Percentiles rank a stretch among this genome's conserved stretches.
These are phyloP conservation scores for Lodderomyces elongisporus DNA, from an alignment of 1,139 yeast genomes.

Conservation along the genomic window DNA sequence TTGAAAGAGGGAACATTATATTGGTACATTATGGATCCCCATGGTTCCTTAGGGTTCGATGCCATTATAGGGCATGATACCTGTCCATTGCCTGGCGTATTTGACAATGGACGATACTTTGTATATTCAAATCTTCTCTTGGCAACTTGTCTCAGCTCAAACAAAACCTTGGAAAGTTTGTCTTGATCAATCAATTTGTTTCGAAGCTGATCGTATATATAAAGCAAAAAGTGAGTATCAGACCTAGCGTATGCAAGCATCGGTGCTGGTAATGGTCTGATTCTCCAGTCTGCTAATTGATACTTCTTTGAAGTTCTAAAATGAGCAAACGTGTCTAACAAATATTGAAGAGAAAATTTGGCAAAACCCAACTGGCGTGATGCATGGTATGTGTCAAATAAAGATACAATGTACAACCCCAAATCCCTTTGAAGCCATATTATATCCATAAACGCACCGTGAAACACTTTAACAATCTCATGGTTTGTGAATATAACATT, in stretches of 20 bases:
- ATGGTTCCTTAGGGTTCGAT: constrained; percentile 48
- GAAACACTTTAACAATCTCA: constrained; percentile 75
- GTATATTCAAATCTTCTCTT: constrained; percentile 75
- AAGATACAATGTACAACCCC: constrained; percentile 82
- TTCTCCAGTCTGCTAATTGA: constrained; percentile 96
- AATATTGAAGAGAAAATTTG: constrained; percentile 76
- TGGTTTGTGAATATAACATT: constrained; percentile 83
- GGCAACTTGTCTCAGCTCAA: constrained; percentile 78
- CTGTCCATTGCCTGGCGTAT: constrained; percentile 15
- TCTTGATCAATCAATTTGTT: constrained; percentile 50
- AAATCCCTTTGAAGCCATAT: constrained; percentile 96
- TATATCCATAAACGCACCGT: constrained; percentile 96
- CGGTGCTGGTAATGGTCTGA: constrained; percentile 73
- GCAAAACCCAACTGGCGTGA: constrained; percentile 74
- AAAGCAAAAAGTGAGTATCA: constrained; percentile 86
- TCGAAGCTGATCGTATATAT: constrained; percentile 72
- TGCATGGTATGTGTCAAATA: constrained; percentile 93
- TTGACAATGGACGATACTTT: constrained; percentile 46
- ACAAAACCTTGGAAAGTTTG: constrained; percentile 48
- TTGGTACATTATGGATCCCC: constrained; percentile 54
- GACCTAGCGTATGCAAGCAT: constrained; percentile 89
- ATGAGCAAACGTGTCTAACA: constrained; percentile 73
- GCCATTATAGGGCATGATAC: constrained; percentile 50
- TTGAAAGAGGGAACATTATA: constrained; percentile 60
- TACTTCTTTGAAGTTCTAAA: constrained; percentile 91